Evolutionary conservation across 257 asterid genomes (phyloP).

Genomic region (Osmanthus fragrans): DNA sequence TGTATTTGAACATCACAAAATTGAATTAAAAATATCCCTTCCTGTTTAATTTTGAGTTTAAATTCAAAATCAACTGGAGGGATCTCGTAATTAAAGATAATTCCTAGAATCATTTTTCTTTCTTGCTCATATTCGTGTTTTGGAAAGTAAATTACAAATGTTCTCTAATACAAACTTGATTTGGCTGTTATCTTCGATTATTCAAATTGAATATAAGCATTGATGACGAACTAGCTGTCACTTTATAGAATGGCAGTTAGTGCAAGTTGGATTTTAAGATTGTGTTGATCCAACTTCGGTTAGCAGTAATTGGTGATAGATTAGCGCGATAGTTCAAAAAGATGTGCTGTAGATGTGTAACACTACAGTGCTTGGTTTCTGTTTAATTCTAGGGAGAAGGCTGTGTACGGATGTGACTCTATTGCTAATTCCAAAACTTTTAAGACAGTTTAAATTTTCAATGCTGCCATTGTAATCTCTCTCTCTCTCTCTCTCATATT

Average conservation of each 20-base stretch:
- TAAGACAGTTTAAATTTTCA: too few species aligned
- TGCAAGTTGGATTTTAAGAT: background rate
- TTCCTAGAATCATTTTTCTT: background rate
- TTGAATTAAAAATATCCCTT: background rate
- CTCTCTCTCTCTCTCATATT: background rate
- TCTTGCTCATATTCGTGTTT: background rate
- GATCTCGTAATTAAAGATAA: background rate
- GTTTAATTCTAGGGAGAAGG: background rate
- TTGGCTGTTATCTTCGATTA: background rate
- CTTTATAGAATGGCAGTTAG: background rate
- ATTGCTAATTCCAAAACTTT: too few species aligned
- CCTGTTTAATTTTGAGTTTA: background rate
- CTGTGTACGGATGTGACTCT: too few species aligned
- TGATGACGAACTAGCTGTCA: background rate
- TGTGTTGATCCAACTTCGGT: background rate
- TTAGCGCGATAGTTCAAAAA: background rate
- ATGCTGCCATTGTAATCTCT: too few species aligned
- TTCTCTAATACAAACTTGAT: background rate
- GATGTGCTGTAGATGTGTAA: background rate
- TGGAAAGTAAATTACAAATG: background rate
- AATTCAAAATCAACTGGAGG: background rate
- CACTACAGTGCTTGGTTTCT: background rate
- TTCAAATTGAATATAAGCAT: background rate
- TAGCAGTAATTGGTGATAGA: background rate
- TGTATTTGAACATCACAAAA: background rate